phyloP scores from a whole-genome alignment of 2,329 filamentous ascomycete genomes.

The Neofusicoccum kwambonambiense region DNA sequence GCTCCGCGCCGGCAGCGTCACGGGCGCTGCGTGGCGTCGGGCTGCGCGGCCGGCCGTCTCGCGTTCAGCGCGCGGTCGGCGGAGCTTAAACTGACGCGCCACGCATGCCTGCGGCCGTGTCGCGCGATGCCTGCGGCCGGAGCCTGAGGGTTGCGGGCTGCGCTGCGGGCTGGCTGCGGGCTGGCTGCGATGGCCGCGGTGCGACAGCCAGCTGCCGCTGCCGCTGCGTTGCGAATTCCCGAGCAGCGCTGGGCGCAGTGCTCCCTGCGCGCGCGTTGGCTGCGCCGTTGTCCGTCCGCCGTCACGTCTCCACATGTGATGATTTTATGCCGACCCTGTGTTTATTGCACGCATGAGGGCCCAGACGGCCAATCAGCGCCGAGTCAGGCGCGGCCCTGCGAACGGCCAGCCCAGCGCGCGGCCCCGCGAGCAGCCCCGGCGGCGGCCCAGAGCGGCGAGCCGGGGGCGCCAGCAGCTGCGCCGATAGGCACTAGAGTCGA shows the following conservation, averaged over 20 bases:
- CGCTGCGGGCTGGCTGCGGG: background rate
- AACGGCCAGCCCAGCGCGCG: background rate
- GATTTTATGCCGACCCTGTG: constrained; percentile 4
- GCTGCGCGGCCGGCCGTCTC: background rate
- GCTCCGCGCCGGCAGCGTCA: background rate
- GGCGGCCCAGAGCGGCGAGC: constrained; percentile 3
- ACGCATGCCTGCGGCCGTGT: no score
- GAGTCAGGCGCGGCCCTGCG: background rate
- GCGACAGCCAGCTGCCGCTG: background rate
- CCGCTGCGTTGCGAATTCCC: background rate
- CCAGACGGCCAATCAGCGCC: background rate
- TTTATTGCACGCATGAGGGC: constrained; percentile 7
- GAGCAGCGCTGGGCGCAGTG: background rate
- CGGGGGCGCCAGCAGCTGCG: background rate
- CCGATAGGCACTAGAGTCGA: constrained; percentile 4
- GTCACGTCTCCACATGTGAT: constrained; percentile 7
- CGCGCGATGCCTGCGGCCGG: no score
- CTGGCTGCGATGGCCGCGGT: background rate
- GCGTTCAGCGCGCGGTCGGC: background rate
- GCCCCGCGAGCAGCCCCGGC: background rate
- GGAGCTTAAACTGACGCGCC: background rate
- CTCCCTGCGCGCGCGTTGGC: constrained; percentile 3
- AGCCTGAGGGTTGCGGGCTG: background rate
- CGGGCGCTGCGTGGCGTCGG: background rate
- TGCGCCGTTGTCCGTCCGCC: constrained; percentile 8